These are phyloP conservation scores for Ramularia collo-cygni DNA, from an alignment of 2,329 filamentous ascomycete genomes.

Conservation along the genomic window DNA sequence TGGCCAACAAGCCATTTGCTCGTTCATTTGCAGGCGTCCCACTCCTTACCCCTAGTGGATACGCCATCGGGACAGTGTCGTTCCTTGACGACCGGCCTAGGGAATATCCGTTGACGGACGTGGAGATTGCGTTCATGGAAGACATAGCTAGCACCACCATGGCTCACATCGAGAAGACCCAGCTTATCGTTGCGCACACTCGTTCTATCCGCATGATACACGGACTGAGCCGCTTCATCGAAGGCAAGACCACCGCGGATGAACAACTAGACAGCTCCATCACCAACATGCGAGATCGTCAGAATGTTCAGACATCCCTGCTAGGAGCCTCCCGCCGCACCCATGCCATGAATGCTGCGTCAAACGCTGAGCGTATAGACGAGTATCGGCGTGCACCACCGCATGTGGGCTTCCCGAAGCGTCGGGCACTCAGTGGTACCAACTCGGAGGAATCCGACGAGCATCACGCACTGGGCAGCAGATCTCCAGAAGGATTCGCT, in stretches of 20 bases:
- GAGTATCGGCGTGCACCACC: background rate
- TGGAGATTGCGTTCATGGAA: slow-evolving; percentile 49
- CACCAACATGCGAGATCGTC: background rate
- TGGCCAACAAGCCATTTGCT: slow-evolving; percentile 19
- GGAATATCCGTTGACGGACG: slow-evolving; percentile 38
- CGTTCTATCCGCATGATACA: slow-evolving; percentile 49
- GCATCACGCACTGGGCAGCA: too few relatives aligned
- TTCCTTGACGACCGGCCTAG: slow-evolving; percentile 53
- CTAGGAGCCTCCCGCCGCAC: slow-evolving; percentile 4
- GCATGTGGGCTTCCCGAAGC: too few relatives aligned
- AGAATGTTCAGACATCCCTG: background rate
- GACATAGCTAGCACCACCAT: slow-evolving; percentile 52
- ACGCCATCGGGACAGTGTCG: slow-evolving; percentile 54
- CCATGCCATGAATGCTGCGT: slow-evolving; percentile 6
- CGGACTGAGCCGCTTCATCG: slow-evolving; percentile 44
- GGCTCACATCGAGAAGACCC: slow-evolving; percentile 54
- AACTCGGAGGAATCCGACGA: too few relatives aligned
- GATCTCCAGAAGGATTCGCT: too few relatives aligned
- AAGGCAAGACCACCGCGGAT: slow-evolving; percentile 23
- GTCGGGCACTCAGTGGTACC: too few relatives aligned
- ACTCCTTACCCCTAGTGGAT: slow-evolving; percentile 50
- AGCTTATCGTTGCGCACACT: slow-evolving; percentile 46
- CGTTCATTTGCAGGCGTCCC: slow-evolving; percentile 55
- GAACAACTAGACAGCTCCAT: background rate
- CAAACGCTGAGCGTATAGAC: slow-evolving; percentile 5